phyloP scores from a whole-genome alignment of 192 early-diverging fungal genomes.

The Funneliformis geosporum region DNA sequence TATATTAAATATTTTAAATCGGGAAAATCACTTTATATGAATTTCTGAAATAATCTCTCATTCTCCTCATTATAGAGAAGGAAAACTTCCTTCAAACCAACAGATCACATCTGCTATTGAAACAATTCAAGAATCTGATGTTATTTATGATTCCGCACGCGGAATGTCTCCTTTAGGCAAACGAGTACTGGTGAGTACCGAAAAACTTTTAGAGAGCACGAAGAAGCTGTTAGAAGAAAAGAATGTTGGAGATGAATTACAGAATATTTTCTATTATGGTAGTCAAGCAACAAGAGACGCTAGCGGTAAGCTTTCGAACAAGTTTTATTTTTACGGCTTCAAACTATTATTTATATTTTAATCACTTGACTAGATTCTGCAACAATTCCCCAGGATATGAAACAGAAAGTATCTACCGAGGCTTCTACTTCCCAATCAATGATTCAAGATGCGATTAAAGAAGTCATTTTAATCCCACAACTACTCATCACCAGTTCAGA shows the following conservation, averaged over 20 bases:
- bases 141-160: constrained; percentile 34
- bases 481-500: constrained; percentile 48
- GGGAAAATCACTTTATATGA: too few species aligned
- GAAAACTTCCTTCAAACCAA: constrained; percentile 48
- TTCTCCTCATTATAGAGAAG: constrained; percentile 33
- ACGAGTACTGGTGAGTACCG: constrained; percentile 44
- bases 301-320: neutral
- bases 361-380: neutral
- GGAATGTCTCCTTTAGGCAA: constrained; percentile 49
- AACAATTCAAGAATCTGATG: constrained; percentile 38
- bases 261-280: constrained; percentile 42
- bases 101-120: constrained; percentile 43
- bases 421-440: constrained; percentile 34
- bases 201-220: constrained; percentile 42
- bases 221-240: constrained; percentile 45
- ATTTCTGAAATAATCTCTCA: neutral
- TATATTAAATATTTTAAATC: too few species aligned
- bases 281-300: constrained; percentile 31
- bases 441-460: constrained; percentile 24
- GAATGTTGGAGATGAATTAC: constrained; percentile 50
- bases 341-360: neutral
- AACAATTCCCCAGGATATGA: constrained; percentile 14
- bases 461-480: constrained; percentile 11
- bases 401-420: constrained; percentile 20
- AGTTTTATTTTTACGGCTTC: neutral